Percentiles rank a stretch among this genome's conserved stretches.
phyloP scores from a whole-genome alignment of 176 grass and related monocot genomes.

The Triticum dicoccoides region DNA sequence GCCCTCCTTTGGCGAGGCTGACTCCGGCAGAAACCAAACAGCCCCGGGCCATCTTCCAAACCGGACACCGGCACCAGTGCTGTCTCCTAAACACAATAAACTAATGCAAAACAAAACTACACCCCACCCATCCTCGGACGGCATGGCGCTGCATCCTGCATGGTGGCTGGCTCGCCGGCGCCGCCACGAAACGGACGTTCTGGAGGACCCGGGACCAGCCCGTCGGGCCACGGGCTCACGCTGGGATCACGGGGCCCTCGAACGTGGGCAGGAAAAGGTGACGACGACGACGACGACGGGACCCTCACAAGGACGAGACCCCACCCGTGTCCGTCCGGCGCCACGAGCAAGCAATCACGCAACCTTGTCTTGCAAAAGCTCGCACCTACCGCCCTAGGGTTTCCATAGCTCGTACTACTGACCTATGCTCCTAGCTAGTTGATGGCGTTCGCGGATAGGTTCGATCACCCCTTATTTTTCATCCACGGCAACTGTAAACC shows the following conservation, averaged over 20 bases:
- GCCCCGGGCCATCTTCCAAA: too few relatives aligned
- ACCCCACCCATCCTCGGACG: too few relatives aligned
- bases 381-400: constrained; percentile 30
- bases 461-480: too few relatives aligned
- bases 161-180: background rate
- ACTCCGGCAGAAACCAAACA: too few relatives aligned
- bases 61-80: too few relatives aligned
- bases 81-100: too few relatives aligned
- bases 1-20: too few relatives aligned
- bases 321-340: constrained; percentile 25
- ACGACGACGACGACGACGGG: background rate
- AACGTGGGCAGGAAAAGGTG: constrained; percentile 23
- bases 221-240: too few relatives aligned
- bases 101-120: too few relatives aligned
- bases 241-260: background rate
- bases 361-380: constrained; percentile 22
- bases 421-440: background rate
- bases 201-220: too few relatives aligned
- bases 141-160: too few relatives aligned
- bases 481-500: too few relatives aligned
- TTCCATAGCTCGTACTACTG: background rate
- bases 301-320: constrained; percentile 12
- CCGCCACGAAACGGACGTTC: background rate
- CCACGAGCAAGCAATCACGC: constrained; percentile 20
- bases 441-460: background rate